Conservation (phyloP, 805 yeast genomes). For the Saccharomyces eubayanus region DNA sequence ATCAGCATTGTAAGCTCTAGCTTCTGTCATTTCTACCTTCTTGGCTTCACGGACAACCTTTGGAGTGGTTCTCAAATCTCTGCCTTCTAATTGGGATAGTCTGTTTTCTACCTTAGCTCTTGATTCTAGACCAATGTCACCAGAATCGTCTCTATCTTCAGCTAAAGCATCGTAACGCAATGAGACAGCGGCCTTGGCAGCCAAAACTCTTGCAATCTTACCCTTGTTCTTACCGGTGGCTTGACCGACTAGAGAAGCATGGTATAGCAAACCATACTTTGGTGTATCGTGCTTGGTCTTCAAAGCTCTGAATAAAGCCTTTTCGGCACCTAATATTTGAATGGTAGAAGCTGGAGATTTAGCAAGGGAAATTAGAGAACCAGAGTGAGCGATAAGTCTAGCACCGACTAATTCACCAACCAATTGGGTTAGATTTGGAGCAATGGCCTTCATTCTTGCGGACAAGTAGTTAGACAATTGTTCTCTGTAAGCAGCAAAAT, state of each 20-base stretch:
- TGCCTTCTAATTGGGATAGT: conserved; percentile 91
- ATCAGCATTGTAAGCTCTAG: conserved; percentile 86
- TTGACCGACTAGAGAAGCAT: conserved; percentile 94
- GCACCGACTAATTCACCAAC: conserved; percentile 99
- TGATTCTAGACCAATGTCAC: conserved; percentile 84
- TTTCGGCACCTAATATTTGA: conserved; percentile 97
- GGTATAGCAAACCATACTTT: conserved; percentile 93
- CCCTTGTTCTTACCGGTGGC: conserved; percentile 98
- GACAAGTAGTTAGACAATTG: conserved; percentile 85
- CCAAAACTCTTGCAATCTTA: conserved; percentile 95
- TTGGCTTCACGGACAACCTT: conserved; percentile 73
- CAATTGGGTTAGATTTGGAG: conserved; percentile 90
- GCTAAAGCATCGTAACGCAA: conserved; percentile 93
- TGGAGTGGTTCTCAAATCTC: conserved; percentile 86
- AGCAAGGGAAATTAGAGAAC: conserved; percentile 87
- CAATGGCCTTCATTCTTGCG: conserved; percentile 97
- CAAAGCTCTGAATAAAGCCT: conserved; percentile 96
- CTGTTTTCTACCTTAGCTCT: conserved; percentile 92
- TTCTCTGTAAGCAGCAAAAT: conserved; percentile 93
- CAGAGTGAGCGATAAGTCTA: conserved; percentile 94
- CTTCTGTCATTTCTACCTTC: conserved; percentile 79
- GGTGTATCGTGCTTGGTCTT: conserved; percentile 99
- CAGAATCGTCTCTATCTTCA: conserved; percentile 93
- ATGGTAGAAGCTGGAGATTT: conserved; percentile 98
- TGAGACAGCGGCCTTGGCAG: conserved; percentile 97